These are phyloP conservation scores for Fistulinella cinereoalba DNA, from an alignment of 1,284 basidiomycete species.

Conservation along the genomic window DNA sequence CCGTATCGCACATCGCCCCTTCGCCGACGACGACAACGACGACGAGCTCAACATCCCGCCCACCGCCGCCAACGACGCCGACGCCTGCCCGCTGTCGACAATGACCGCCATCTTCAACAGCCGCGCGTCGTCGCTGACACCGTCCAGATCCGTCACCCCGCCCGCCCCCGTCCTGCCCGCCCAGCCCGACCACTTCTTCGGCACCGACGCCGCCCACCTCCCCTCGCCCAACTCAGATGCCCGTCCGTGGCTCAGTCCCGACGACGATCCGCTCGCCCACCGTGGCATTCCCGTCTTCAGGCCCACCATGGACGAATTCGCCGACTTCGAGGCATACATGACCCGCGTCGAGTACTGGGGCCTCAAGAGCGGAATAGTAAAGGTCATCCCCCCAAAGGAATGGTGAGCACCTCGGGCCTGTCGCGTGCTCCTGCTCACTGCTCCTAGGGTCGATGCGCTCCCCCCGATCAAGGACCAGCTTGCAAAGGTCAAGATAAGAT, in stretches of 20 bases:
- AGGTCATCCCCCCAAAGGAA: slow-evolving; percentile 90
- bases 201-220: slow-evolving; percentile 48
- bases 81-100: slow-evolving; percentile 2
- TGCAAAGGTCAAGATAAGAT: slow-evolving; percentile 71
- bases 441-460: slow-evolving; percentile 67
- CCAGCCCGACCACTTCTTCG: slow-evolving; percentile 83
- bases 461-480: slow-evolving; percentile 70
- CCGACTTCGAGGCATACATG: slow-evolving; percentile 88
- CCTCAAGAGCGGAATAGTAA: slow-evolving; percentile 83
- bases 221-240: slow-evolving; percentile 59
- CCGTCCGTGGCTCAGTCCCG: slow-evolving; percentile 67
- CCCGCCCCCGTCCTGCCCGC: slow-evolving; percentile 42
- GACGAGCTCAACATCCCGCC: neutral
- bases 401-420: slow-evolving; percentile 57
- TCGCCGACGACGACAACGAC: slow-evolving; percentile 9
- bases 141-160: slow-evolving; percentile 50
- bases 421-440: slow-evolving; percentile 6
- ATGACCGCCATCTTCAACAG: slow-evolving; percentile 27
- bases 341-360: slow-evolving; percentile 86
- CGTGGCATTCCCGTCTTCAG: slow-evolving; percentile 94
- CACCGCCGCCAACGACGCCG: neutral
- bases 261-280: slow-evolving; percentile 80
- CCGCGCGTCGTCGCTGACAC: slow-evolving; percentile 46
- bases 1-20: slow-evolving; percentile 4
- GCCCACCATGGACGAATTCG: slow-evolving; percentile 84